Conservation (phyloP, 2,329 filamentous ascomycete species). For the Ilyonectria sp. region DNA sequence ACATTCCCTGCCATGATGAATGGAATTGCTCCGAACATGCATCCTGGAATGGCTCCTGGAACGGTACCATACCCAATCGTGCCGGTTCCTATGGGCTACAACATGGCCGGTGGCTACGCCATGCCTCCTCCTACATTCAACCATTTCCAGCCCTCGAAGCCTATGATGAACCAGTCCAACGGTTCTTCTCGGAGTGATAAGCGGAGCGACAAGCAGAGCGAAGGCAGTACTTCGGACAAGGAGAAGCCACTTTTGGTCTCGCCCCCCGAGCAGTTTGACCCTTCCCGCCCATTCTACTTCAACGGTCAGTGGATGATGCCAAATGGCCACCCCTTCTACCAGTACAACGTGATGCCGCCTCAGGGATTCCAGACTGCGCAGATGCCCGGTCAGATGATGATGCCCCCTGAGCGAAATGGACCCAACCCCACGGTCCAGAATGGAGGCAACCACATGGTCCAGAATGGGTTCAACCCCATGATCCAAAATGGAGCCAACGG, state of each 20-base stretch:
- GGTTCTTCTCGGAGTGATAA: conserved; percentile 43
- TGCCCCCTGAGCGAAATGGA: conserved; percentile 17
- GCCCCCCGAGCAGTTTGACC: conserved; percentile 63
- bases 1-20: conserved; percentile 52
- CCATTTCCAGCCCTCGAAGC: conserved; percentile 38
- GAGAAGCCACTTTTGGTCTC: conserved; percentile 53
- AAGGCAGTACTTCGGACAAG: conserved; percentile 52
- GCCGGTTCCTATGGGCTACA: conserved; percentile 59
- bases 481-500: conserved; percentile 13
- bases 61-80: conserved; percentile 55
- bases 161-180: conserved; percentile 41
- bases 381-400: conserved; percentile 44
- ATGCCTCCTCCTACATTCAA: conserved; percentile 46
- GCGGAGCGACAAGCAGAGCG: conserved; percentile 50
- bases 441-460: not conserved
- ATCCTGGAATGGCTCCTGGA: conserved; percentile 50
- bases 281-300: conserved; percentile 60
- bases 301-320: conserved; percentile 63
- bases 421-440: conserved; percentile 5
- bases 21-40: conserved; percentile 50
- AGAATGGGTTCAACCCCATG: conserved; percentile 16
- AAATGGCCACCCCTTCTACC: conserved; percentile 42
- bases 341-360: conserved; percentile 49
- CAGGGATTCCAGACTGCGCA: conserved; percentile 47
- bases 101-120: conserved; percentile 49